Base-by-base conservation (phyloP, 2,329 filamentous ascomycete genomes). In the Xylaria sp. region DNA sequence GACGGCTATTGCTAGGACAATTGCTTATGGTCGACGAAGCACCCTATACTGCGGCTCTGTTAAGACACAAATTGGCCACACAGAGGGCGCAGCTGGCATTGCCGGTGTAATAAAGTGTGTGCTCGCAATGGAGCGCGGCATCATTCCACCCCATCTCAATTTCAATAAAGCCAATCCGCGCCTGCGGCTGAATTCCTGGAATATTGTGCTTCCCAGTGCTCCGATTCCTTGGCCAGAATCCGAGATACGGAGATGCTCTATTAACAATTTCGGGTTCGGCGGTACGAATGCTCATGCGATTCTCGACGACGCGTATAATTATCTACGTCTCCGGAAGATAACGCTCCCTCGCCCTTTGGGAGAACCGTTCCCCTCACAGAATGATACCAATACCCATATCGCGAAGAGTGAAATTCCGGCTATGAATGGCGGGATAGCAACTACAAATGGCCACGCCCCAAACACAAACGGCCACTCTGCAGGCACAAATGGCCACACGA, bases 81-180 rank as follows among this genome's bases (percentile, higher is more conserved):
- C 73, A 10, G 75, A 76, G 70, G 75, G 70, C 18, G 62, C 61
- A 12, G 75, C 74, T 12, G 75, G 73, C 6, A 28, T 79, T 1
- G 73, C 78, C n/a, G 74, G 75, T 2, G 62, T 80, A 2, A 62
- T 81, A 18, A 80, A 81, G 64, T 74, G 73, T 0, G 69, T 76
- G 10, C 74, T 76, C 28, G 72, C 75, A 2, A 68, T 81, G 9
- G 74, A 80, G 51, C 71, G 77, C 28, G 74, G 74, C 4, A 63
- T 72, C 0, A 78, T 81, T 34, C 77, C 78, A 0, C 75, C 76
- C 0, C 78, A 75, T 25, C 58, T 76, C 2, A 70, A 73, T 23
- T 76, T 79, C 34, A 65, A 73, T 25, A 75, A 72, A 46, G 61
- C 72, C 3, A 79, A 77, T 51, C 73, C 75, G 2, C 69, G 72